Evolutionary conservation across 164 flowering plant genomes (phyloP), one percentile per base, ranked within the genome.

Genomic region (Echeveria elegans): DNA sequence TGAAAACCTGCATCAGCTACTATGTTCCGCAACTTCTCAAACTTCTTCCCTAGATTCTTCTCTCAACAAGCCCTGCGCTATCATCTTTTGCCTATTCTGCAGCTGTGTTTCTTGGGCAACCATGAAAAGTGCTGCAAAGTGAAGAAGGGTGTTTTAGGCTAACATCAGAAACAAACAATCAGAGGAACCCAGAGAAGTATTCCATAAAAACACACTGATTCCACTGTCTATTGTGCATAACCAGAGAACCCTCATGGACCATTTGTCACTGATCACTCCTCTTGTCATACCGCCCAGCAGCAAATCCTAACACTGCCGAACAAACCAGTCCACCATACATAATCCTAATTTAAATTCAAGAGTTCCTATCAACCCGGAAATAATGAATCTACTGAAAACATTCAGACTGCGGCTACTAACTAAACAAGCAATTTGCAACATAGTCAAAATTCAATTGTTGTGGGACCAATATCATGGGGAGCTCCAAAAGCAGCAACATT

Each of bases 201-300:
- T 64, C 31, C 64, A 19, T 8, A 14, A 45, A 41, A 4, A 14
- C 74, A 37, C 82, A 90, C 97, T 78, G 67, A 82, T 32, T 21
- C 86, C 97, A 76, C 90, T 93, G 72, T 96, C 97, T 74, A 93
- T 45, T 38, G 96, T 90, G 74, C 86, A 82, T 31, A 72, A 41
- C 97, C 98, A 90, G 41, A 90, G 88, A 70, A 88, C 41, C 75
- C 94, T 83, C 73, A 68, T 71, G 38, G 96, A 86, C 98, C 97
- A 93, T 79, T 83, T 90, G 75, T 92, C 97, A 47, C 80, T 79
- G 68, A 93, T 75, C 14, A 82, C 82, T 75, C 96, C 97, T 79
- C 97, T 79, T 65, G 87, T 81, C 59, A 81, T 82, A 52, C 73
- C 85, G 14, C 31, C 16, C 15, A 26, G 18, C 7, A 34, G 19